A percentile compares a stretch with the other conserved stretches of the same genome.
phyloP scores from a whole-genome alignment of 2,329 filamentous ascomycete species.

The Xylaria digitata region DNA sequence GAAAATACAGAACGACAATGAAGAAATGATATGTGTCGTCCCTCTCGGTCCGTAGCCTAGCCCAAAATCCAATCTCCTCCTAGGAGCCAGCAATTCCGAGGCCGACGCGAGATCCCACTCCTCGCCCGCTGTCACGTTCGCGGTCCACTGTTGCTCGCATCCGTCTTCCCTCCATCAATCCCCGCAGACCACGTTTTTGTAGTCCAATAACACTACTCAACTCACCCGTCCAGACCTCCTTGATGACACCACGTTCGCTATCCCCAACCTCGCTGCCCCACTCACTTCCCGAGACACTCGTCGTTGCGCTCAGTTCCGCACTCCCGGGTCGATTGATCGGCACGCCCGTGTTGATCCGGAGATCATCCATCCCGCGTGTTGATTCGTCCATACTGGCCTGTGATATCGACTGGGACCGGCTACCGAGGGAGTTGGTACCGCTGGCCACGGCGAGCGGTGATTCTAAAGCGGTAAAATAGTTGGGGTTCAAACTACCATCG shows the following conservation, averaged over 20 bases:
- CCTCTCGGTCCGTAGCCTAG: constrained; percentile 25
- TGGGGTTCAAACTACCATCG: constrained; percentile 72
- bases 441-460: constrained; percentile 42
- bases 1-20: constrained; percentile 9
- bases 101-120: constrained; percentile 55
- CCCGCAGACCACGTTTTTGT: constrained; percentile 91
- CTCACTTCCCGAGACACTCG: constrained; percentile 62
- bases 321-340: constrained; percentile 58
- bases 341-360: constrained; percentile 65
- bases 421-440: constrained; percentile 40
- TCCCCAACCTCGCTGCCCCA: constrained; percentile 55
- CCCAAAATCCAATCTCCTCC: constrained; percentile 37
- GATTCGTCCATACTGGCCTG: constrained; percentile 45
- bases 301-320: constrained; percentile 66
- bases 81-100: constrained; percentile 65
- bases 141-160: constrained; percentile 61
- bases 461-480: constrained; percentile 66
- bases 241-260: constrained; percentile 56
- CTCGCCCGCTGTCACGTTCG: constrained; percentile 47
- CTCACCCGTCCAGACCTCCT: constrained; percentile 83
- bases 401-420: constrained; percentile 48
- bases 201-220: constrained; percentile 91
- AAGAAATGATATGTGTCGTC: constrained; percentile 19
- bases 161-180: constrained; percentile 92
- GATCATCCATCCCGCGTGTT: constrained; percentile 50